A percentile compares a stretch with the other conserved stretches of the same genome.
Evolutionary conservation across 2,329 filamentous ascomycete genomes (phyloP).

Genomic region (Penicillium italicum): DNA sequence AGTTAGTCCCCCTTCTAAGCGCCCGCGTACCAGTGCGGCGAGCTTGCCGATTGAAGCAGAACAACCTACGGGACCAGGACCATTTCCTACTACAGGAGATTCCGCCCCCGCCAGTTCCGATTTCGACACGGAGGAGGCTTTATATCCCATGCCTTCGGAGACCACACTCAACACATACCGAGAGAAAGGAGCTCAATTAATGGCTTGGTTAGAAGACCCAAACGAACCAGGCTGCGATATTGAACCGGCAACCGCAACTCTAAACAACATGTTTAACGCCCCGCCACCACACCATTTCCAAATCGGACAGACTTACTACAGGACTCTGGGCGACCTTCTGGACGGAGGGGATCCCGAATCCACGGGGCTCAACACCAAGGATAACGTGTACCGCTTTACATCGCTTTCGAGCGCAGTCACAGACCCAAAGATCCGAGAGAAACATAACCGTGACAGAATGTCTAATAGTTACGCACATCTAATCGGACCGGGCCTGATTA

Average conservation of each 20-base stretch:
- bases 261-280: neutral
- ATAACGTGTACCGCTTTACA: neutral
- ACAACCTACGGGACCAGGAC: neutral
- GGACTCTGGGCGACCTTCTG: neutral
- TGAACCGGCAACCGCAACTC: neutral
- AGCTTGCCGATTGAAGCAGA: too few species aligned
- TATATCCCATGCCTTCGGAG: neutral
- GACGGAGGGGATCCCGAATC: neutral
- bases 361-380: neutral
- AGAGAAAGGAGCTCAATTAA: neutral
- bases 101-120: too few species aligned
- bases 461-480: neutral
- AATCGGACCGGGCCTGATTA: neutral
- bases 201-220: neutral
- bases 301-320: accelerated
- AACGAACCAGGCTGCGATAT: neutral
- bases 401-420: accelerated
- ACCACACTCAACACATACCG: neutral
- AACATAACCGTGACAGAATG: neutral
- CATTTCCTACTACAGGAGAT: neutral
- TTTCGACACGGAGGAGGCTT: too few species aligned
- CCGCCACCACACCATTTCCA: neutral
- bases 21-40: too few species aligned
- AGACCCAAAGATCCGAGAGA: neutral
- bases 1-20: neutral